Base-by-base conservation (phyloP, 495 filamentous ascomycete species). In the Thermothielavioides terrestris region DNA sequence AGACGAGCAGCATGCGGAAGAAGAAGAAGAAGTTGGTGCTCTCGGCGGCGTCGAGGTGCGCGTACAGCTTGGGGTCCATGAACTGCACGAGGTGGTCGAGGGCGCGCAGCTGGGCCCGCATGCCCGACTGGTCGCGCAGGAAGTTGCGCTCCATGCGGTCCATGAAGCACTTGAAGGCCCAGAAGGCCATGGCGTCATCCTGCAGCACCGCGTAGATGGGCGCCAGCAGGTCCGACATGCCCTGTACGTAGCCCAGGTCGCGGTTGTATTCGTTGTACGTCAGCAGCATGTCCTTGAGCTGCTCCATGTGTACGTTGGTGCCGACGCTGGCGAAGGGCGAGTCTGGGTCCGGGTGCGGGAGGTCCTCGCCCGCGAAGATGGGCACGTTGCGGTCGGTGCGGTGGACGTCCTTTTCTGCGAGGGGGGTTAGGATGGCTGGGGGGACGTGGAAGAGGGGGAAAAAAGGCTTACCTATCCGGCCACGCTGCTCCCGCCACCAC, bases 11-110 rank as follows among this genome's bases (percentile, higher is more conserved):
- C 90, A 96, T 96, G 21, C 92, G 83, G 77, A 97, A 98, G 75
- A 97, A 97, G 74, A 98, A 98, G 67, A 98, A 98, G 68, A 97
- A 98, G 67, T 98, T 97, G 17, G 92, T 97, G 57, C 82, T 88
- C 53, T 97, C 94, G 21, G 90, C 88, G 7, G 76, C 80, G 61
- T 95, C 80, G 0, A 98, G 76, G 61, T 98, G 92, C 9, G 87
- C 69, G 60, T 96, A 97, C 32, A 98, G 80, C 59, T 89, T 85
- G 0, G 92, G 90, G 56, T 98, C 92, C 83, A 98, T 89, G 43
- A 98, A 84, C 59, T 94, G 89, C 11, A 96, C 86, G 1, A 97
- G 81, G 45, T 97, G 88, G 57, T 97, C 89, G 1, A 97, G 77
- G 0, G 91, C 86, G 6, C 89, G 75, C 4, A 97, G 84, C 61